phyloP scores from a whole-genome alignment of 805 yeast species.

The Pichia heedii region DNA sequence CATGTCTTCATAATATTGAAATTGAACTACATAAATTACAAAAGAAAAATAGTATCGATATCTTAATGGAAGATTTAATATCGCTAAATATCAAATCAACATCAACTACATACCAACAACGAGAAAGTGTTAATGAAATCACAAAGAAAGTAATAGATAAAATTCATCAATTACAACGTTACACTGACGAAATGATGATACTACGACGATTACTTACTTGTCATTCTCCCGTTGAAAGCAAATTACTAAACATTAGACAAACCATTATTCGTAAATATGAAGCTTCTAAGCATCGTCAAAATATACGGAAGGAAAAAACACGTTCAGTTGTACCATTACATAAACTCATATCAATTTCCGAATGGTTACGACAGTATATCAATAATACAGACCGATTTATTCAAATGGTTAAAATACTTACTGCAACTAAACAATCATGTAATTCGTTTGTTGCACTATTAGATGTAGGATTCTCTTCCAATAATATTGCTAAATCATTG shows the following conservation, averaged over 20 bases:
- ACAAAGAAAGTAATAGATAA: not conserved
- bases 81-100: not conserved
- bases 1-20: not conserved
- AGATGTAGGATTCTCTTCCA: not conserved
- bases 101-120: not conserved
- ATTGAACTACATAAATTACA: not conserved
- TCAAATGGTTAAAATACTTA: not conserved
- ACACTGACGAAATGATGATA: constrained; percentile 5
- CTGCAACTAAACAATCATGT: not conserved
- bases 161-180: constrained; percentile 6
- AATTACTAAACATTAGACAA: constrained; percentile 1
- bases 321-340: not conserved
- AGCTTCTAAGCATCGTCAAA: not conserved
- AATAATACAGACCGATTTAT: not conserved
- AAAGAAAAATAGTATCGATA: not conserved
- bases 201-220: constrained; percentile 8
- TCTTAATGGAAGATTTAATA: not conserved
- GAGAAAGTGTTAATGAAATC: not conserved
- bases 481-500: not conserved
- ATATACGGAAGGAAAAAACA: not conserved
- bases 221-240: not conserved
- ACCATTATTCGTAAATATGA: constrained; percentile 4
- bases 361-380: constrained; percentile 7
- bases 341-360: constrained; percentile 1
- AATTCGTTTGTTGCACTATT: not conserved